Evolutionary conservation across 768 basidiomycete genomes (phyloP).

Genomic region (Tricholoma matsutake): DNA sequence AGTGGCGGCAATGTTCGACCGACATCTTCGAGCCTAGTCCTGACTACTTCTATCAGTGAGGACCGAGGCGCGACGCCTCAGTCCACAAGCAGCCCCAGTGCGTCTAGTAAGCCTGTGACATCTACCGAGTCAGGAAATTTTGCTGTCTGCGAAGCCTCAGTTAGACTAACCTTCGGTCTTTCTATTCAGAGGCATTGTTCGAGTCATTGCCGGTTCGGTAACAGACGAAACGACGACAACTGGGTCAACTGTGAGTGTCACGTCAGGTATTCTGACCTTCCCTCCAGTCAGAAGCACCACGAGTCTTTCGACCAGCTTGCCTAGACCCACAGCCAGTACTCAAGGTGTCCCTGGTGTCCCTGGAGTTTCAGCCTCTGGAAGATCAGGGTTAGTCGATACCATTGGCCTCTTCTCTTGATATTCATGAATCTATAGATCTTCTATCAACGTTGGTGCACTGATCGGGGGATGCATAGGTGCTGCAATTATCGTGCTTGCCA

Average conservation of each 20-base stretch:
- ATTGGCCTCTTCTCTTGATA: neutral
- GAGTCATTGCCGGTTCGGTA: neutral
- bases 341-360: conserved; percentile 3
- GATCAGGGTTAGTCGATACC: conserved; percentile 4
- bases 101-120: neutral
- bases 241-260: neutral
- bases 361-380: conserved; percentile 6
- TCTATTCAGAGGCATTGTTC: neutral
- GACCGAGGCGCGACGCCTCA: neutral
- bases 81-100: neutral
- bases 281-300: neutral
- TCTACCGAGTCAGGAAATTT: neutral
- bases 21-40: neutral
- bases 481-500: conserved; percentile 12
- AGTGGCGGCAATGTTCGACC: neutral
- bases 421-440: conserved; percentile 1
- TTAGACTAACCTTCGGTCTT: neutral
- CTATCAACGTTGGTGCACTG: conserved; percentile 11
- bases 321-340: conserved; percentile 4
- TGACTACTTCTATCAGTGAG: neutral
- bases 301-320: neutral
- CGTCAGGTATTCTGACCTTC: neutral
- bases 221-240: conserved; percentile 5
- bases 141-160: neutral
- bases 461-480: conserved; percentile 17